phyloP scores from a whole-genome alignment of 1,139 yeast genomes.

The Magnusiomyces tetraspermus region DNA sequence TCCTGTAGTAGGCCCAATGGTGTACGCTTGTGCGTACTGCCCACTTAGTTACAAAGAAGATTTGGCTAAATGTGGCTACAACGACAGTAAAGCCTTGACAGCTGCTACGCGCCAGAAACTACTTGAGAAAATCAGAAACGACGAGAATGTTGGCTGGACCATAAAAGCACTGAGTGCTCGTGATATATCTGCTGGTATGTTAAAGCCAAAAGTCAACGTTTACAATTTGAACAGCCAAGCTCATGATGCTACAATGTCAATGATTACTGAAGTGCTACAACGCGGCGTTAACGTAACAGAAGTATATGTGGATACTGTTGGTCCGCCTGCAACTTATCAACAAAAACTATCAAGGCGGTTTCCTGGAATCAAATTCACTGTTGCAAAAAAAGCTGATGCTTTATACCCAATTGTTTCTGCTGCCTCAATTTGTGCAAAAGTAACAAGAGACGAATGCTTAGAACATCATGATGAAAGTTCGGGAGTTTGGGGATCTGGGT shows the following conservation, averaged over 20 bases:
- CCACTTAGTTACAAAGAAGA: slow-evolving; percentile 45
- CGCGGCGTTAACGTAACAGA: slow-evolving; percentile 56
- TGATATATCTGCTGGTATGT: slow-evolving; percentile 86
- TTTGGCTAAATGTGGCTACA: slow-evolving; percentile 64
- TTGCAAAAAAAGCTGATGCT: slow-evolving; percentile 94
- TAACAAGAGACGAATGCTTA: slow-evolving; percentile 74
- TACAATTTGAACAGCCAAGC: slow-evolving; percentile 93
- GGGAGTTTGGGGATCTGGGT: slow-evolving; percentile 70
- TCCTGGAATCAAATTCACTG: slow-evolving; percentile 65
- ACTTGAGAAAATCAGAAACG: slow-evolving; percentile 44
- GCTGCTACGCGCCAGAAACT: slow-evolving; percentile 59
- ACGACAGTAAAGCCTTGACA: slow-evolving; percentile 81
- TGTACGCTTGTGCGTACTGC: slow-evolving; percentile 81
- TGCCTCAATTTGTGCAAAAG: slow-evolving; percentile 96
- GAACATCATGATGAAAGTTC: slow-evolving; percentile 31
- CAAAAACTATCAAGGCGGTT: slow-evolving; percentile 59
- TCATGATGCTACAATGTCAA: slow-evolving; percentile 79
- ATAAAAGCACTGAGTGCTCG: slow-evolving; percentile 76
- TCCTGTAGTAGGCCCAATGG: slow-evolving; percentile 94
- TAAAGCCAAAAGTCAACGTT: slow-evolving; percentile 46
- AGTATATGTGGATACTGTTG: slow-evolving; percentile 90
- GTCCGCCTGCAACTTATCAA: slow-evolving; percentile 83
- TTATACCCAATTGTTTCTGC: slow-evolving; percentile 89
- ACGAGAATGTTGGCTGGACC: slow-evolving; percentile 72
- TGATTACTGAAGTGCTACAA: slow-evolving; percentile 55